Percentiles rank a stretch among this genome's conserved stretches.
phyloP scores from a whole-genome alignment of 257 asterid species.

The Solanum habrochaites region DNA sequence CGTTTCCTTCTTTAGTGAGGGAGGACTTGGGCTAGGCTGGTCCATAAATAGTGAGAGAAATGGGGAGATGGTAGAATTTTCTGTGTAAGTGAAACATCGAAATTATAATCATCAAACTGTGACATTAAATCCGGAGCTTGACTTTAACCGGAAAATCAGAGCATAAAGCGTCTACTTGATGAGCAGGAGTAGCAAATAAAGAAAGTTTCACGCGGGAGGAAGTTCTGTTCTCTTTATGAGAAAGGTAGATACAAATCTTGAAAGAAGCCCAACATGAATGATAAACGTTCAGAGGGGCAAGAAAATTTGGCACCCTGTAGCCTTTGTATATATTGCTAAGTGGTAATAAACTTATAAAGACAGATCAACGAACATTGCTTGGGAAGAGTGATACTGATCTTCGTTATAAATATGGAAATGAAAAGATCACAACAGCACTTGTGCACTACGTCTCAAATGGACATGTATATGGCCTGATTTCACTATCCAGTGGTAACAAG shows the following conservation, averaged over 20 bases:
- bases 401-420: not conserved
- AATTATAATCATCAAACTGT: not conserved
- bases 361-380: not conserved
- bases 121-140: not conserved
- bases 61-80: too few species aligned
- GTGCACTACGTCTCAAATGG: not conserved
- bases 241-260: too few species aligned
- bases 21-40: not conserved
- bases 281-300: not conserved
- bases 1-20: not conserved
- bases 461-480: not conserved
- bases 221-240: not conserved
- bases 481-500: not conserved
- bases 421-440: not conserved
- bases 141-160: too few species aligned
- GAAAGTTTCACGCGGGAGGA: not conserved
- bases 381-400: not conserved
- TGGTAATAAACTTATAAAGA: not conserved
- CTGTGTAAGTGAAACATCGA: not conserved
- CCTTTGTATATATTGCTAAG: not conserved
- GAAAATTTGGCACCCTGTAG: not conserved
- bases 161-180: too few species aligned
- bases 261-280: not conserved
- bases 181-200: too few species aligned
- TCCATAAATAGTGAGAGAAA: not conserved